phyloP scores from a whole-genome alignment of 2,329 filamentous ascomycete species.

The Nothophoma quercina region DNA sequence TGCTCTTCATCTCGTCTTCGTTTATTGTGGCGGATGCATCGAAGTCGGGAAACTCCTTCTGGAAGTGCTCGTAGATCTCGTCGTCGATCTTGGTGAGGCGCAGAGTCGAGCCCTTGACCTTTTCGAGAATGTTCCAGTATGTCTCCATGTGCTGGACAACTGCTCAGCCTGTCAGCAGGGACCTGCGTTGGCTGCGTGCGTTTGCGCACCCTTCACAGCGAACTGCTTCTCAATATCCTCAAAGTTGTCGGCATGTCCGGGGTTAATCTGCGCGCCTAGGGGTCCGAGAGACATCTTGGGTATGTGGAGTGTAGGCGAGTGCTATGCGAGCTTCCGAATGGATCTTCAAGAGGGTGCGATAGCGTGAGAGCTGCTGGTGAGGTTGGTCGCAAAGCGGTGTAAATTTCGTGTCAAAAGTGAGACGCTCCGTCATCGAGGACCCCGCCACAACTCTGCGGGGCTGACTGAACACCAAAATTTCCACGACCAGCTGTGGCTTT shows the following conservation, averaged over 20 bases:
- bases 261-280: slow-evolving; percentile 43
- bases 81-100: slow-evolving; percentile 94
- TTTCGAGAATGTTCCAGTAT: slow-evolving; percentile 96
- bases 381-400: slow-evolving; percentile 26
- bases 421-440: slow-evolving; percentile 38
- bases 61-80: slow-evolving; percentile 91
- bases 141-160: slow-evolving; percentile 96
- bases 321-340: background rate
- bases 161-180: slow-evolving; percentile 39
- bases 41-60: slow-evolving; percentile 89
- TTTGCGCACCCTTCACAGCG: slow-evolving; percentile 82
- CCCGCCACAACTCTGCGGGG: slow-evolving; percentile 35
- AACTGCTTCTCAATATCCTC: slow-evolving; percentile 98
- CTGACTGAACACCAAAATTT: slow-evolving; percentile 47
- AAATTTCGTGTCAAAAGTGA: slow-evolving; percentile 24
- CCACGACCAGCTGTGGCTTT: slow-evolving; percentile 25
- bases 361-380: background rate
- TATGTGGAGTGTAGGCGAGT: background rate
- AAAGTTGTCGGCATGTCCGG: slow-evolving; percentile 72
- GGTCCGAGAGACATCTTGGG: slow-evolving; percentile 47
- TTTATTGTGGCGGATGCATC: slow-evolving; percentile 81
- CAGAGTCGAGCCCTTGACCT: slow-evolving; percentile 84
- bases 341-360: background rate
- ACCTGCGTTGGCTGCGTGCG: slow-evolving; percentile 26
- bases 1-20: slow-evolving; percentile 98